phyloP scores from a whole-genome alignment of 1,284 basidiomycete genomes.

The Trichosporon faecale region DNA sequence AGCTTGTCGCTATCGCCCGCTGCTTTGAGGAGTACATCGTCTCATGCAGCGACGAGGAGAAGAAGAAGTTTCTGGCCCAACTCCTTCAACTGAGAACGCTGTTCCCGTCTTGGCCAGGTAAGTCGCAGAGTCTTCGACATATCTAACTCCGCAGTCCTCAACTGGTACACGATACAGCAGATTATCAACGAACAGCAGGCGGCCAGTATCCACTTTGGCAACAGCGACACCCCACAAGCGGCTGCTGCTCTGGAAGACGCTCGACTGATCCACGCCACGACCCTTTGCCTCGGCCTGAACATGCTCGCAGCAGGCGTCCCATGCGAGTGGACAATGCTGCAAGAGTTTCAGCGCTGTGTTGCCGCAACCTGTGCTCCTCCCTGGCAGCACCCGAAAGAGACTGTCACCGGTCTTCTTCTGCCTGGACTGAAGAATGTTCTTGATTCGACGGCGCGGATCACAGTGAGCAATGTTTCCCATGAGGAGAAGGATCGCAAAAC shows the following conservation, averaged over 20 bases:
- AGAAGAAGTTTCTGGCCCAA: constrained; percentile 30
- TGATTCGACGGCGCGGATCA: constrained; percentile 33
- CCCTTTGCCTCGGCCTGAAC: constrained; percentile 36
- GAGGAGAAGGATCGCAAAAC: constrained; percentile 26
- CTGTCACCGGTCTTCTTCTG: constrained; percentile 32
- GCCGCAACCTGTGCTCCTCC: constrained; percentile 34
- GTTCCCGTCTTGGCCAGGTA: constrained; percentile 39
- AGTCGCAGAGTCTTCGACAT: constrained; percentile 10
- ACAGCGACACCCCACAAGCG: constrained; percentile 21
- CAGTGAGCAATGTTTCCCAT: constrained; percentile 18
- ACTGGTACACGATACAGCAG: constrained; percentile 39
- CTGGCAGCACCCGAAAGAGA: constrained; percentile 25
- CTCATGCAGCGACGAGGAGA: constrained; percentile 39
- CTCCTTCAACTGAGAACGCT: constrained; percentile 27
- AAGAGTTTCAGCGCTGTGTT: constrained; percentile 45
- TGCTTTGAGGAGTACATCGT: constrained; percentile 43
- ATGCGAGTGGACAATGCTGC: constrained; percentile 32
- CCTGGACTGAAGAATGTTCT: constrained; percentile 36
- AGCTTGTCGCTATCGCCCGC: constrained; percentile 32
- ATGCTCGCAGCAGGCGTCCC: constrained; percentile 39
- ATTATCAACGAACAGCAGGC: constrained; percentile 35
- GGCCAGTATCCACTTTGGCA: constrained; percentile 27
- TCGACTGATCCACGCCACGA: constrained; percentile 30
- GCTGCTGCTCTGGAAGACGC: constrained; percentile 33
- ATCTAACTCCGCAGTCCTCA: constrained; percentile 29